These are phyloP conservation scores for Trypanosoma conorhini DNA, from an alignment of 208 protist genomes.

Conservation along the genomic window DNA sequence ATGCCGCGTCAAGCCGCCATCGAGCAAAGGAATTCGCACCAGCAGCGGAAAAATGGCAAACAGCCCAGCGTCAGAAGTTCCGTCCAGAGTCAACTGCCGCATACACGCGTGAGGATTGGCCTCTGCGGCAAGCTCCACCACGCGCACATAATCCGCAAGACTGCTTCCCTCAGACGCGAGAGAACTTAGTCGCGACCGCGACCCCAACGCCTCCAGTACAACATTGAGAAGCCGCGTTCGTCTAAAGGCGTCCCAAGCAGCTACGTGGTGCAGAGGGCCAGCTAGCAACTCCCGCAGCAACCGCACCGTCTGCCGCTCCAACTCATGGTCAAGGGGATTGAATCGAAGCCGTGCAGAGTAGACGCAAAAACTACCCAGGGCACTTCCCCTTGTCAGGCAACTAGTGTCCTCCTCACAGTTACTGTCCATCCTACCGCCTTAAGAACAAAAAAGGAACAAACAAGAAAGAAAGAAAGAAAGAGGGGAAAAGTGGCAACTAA, in stretches of 20 bases:
- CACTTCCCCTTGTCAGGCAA: neutral
- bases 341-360: constrained; percentile 2
- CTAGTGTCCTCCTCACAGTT: neutral
- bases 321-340: constrained; percentile 3
- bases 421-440: constrained; percentile 19
- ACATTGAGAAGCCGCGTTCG: constrained; percentile 13
- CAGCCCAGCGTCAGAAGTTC: constrained; percentile 3
- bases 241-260: constrained; percentile 17
- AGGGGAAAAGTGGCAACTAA: neutral
- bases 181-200: constrained; percentile 1
- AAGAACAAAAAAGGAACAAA: constrained; percentile 26
- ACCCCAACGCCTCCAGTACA: constrained; percentile 18
- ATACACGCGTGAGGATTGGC: constrained; percentile 22
- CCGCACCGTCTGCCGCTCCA: constrained; percentile 20
- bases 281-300: constrained; percentile 10
- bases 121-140: constrained; percentile 25
- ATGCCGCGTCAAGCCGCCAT: constrained; percentile 1
- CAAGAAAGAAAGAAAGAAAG: constrained; percentile 12
- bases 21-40: constrained; percentile 10
- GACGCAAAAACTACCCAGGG: constrained; percentile 8
- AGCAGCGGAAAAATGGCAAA: constrained; percentile 19
- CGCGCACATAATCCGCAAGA: constrained; percentile 23
- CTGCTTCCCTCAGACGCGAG: constrained; percentile 3
- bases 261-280: constrained; percentile 2
- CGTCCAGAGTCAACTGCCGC: constrained; percentile 7